Evolutionary conservation across 306 rosid species (phyloP).

Genomic region (Argentina anserina): DNA sequence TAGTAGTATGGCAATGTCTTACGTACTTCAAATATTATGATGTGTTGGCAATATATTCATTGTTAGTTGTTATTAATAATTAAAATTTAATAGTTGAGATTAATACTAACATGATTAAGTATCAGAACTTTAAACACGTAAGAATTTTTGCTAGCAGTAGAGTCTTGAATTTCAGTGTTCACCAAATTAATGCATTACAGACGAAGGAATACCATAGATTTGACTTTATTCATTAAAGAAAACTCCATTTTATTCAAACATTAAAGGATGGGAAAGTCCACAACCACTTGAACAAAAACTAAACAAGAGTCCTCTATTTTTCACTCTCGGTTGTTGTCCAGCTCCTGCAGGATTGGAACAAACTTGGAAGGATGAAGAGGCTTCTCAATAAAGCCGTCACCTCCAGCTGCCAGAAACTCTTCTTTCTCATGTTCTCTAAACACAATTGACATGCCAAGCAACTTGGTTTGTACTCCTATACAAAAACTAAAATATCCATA

Average conservation of each 20-base stretch:
- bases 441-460: slow-evolving; percentile 5
- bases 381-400: slow-evolving; percentile 17
- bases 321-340: neutral
- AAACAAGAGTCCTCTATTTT: slow-evolving; percentile 3
- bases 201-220: neutral
- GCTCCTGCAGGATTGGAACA: slow-evolving; percentile 22
- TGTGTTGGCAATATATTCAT: no score
- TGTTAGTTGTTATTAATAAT: no score
- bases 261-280: neutral
- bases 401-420: slow-evolving; percentile 25
- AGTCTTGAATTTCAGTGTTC: neutral
- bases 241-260: slow-evolving; percentile 10
- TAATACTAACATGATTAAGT: no score
- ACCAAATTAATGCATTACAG: no score
- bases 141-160: no score
- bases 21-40: no score
- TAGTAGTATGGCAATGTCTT: no score
- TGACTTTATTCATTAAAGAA: neutral
- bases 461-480: slow-evolving; percentile 21
- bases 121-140: no score
- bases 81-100: no score
- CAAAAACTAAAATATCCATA: no score
- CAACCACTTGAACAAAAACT: neutral
- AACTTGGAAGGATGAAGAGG: slow-evolving; percentile 17
- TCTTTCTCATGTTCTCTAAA: neutral